Base-by-base conservation (phyloP, 805 yeast genomes). In the Ogataea parapolymorpha region DNA sequence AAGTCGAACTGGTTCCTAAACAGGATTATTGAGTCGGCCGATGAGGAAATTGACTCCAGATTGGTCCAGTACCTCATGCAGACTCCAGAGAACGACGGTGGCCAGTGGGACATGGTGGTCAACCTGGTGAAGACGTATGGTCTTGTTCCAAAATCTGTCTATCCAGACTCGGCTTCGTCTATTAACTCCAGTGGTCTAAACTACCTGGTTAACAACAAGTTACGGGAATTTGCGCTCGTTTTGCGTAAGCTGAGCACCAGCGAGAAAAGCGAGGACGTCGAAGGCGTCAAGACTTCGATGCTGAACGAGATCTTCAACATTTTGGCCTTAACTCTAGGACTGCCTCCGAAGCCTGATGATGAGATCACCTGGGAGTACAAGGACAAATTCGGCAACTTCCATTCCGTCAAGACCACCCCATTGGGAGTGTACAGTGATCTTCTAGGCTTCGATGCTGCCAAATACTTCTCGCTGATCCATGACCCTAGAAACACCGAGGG, bases 31-130 rank as follows among this genome's bases (percentile, higher is more conserved):
- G 84, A 83, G 50, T 80, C 89, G 12, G 72, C 74, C 20, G 75
- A 77, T 17, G 81, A 81, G 58, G 80, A 72, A 16, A 72, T 84
- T 42, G 93, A 82, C 49, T 82, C 90, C 0, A 74, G 95, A 51
- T 66, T 82, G 39, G 77, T 85, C 37, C 85, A 81, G 62, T 77
- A 74, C 49, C 60, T 88, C 33, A 65, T 85, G 39, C 56, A 66
- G 9, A 77, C 76, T 35, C 95, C 95, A 23, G 80, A 82, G 37
- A 68, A 76, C 48, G 95, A 88, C 57, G 96, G 96, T 51, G 95
- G 96, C 41, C 95, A 88, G 65, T 87, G 86, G 79, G 85, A 84
- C 51, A 83, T 87, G 93, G 79, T 86, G 53, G 74, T 81, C 29
- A 87, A 87, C 61, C 62, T 87, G 40, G 78, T 88, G 35, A 77